Base-by-base conservation (phyloP, 495 filamentous ascomycete genomes). In the Neurospora cerealis region DNA sequence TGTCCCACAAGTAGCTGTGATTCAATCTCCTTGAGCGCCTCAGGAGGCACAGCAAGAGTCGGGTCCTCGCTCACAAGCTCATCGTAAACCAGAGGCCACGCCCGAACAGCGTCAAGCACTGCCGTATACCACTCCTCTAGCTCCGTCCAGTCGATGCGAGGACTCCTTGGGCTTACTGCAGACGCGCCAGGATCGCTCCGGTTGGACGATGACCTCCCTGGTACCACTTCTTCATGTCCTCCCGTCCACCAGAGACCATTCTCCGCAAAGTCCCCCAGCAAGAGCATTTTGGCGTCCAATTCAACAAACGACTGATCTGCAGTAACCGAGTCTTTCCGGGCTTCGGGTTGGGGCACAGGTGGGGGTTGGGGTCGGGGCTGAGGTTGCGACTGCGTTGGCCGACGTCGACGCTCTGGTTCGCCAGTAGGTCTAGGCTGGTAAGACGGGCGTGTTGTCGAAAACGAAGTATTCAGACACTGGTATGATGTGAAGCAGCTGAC, bases 191-290 rank as follows among this genome's bases (percentile, higher is more conserved):
- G 80, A 4, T 82, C 80, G 62, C 81, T 79, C 71, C 81, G 80
- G 44, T 79, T 77, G 5, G 80, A 79, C 28, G 78, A 72, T 44
- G 78, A 80, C 69, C 78, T 80, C 42, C 76, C 77, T n/a, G 82
- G 80, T 24, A 79, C 78, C 15, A 79, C 69, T 41, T 86, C 82
- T 28, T 84, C 80, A 72, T 87, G 84, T 1, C 87, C 85, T 28
- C 90, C 91, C 70, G 89, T 92, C 93, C 93, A 96, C 93, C 93
- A 96, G 17, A 88, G 88, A 2, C 93, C 93, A 78, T 95, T 96
- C 79, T 96, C 93, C 0, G 91, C 91, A 74, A 96, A 83, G 74
- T 95, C 89, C 17, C 93, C 93, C n/a, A 94, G 79, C 15, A 95
- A 85, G 15, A 96, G 84, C 0, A 92, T 90, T 80, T 95, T 96